Evolutionary conservation across 2,329 filamentous ascomycete species (phyloP).

Genomic region (Lasiodiplodia sp.): DNA sequence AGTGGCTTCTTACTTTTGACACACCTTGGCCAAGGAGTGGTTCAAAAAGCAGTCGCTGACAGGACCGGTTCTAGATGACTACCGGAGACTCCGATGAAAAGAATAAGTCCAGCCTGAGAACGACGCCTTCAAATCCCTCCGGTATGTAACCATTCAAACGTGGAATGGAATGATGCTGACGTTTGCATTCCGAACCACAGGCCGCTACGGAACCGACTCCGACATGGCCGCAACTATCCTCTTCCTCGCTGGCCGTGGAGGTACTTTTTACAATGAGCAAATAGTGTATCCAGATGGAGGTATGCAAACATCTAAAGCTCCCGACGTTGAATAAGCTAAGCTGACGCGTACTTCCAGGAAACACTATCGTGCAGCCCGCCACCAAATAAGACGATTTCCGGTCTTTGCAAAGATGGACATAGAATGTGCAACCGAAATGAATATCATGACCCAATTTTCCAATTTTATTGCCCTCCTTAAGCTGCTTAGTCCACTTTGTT

Average conservation of each 20-base stretch:
- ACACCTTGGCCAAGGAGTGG: no score
- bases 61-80: constrained; percentile 53
- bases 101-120: constrained; percentile 56
- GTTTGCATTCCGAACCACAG: not conserved
- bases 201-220: constrained; percentile 52
- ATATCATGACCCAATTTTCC: not conserved
- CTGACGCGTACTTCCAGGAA: constrained; percentile 33
- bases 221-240: constrained; percentile 62
- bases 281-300: constrained; percentile 60
- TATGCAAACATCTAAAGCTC: constrained; percentile 9
- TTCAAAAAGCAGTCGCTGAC: not conserved
- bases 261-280: constrained; percentile 62
- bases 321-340: not conserved
- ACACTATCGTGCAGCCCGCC: constrained; percentile 40
- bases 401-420: not conserved
- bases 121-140: constrained; percentile 51
- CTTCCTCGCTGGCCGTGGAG: constrained; percentile 59
- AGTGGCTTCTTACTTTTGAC: constrained; percentile 28
- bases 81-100: constrained; percentile 53
- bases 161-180: not conserved
- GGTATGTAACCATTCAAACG: constrained; percentile 4
- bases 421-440: not conserved
- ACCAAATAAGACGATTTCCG: constrained; percentile 34
- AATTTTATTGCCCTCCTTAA: no score
- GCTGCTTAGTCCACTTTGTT: no score